Evolutionary conservation across 805 yeast genomes (phyloP), one percentile per base, ranked within the genome.

Genomic region (Barnettozyma californica): DNA sequence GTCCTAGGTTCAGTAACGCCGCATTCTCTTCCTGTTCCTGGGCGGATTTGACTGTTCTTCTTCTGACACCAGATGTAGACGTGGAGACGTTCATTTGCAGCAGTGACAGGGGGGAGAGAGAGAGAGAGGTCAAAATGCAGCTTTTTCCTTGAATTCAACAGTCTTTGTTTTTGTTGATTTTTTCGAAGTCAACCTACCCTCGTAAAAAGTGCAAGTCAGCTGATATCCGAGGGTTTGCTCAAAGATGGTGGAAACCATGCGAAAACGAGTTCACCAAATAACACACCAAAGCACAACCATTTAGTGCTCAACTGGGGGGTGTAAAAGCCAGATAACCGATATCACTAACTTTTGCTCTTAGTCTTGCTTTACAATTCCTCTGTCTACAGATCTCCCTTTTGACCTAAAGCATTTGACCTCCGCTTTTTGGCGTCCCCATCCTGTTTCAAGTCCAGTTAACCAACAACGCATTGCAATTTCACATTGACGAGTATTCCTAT

Each of bases 1-100:
- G 92, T 9, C 99, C 99, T 48, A 94, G 77, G 61, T 86, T 84
- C 57, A 94, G 75, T 45, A 78, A 76, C 0, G 96, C 81, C 0
- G 98, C 95, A 61, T 94, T 95, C 63, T 92, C 98, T 61, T 91
- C 97, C 54, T 87, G 96, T 50, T 83, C 91, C 39, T 58, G 60
- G 39, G 80, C 75, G 50, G 81, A 83, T 49, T 73, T 77, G 37
- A 68, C 71, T 45, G 83, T 79, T 67, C 96, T 80, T 70, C 95
- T 82, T 63, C 89, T 79, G 41, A 86, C 87, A 25, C 91, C 92
- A 44, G 88, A 77, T 4, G 97, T 87, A 45, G 96, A 87, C 35
- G 95, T 87, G 34, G 96, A 86, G 36, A 88, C 82, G 66, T 90
- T 90, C 97, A 90, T 89, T 39, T 20, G 37, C 25, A 29, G 33